Evolutionary conservation across 345 rosid species (phyloP).

Genomic region (Trapa incisa): DNA sequence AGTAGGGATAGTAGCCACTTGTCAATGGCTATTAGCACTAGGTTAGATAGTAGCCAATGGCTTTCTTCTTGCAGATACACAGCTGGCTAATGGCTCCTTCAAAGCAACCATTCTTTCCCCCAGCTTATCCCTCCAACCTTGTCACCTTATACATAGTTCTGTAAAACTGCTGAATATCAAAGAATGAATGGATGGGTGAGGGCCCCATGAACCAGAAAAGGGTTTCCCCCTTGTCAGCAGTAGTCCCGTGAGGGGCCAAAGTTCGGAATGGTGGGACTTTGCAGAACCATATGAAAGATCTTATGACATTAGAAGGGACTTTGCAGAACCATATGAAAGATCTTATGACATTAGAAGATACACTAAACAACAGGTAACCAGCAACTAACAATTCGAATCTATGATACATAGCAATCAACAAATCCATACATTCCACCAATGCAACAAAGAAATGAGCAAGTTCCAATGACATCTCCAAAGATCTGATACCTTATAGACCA

Average conservation of each 20-base stretch:
- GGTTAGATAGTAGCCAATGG: too few relatives aligned
- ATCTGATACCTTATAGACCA: background rate
- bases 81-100: too few relatives aligned
- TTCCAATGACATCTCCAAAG: background rate
- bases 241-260: background rate
- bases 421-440: background rate
- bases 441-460: background rate
- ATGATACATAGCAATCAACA: slow-evolving; percentile 7
- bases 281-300: background rate
- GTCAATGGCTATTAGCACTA: too few relatives aligned
- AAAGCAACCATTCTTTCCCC: too few relatives aligned
- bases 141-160: too few relatives aligned
- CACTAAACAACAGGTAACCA: background rate
- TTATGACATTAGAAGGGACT: background rate
- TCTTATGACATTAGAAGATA: background rate
- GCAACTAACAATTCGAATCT: slow-evolving; percentile 1
- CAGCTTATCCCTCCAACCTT: too few relatives aligned
- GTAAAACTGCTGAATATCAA: too few relatives aligned
- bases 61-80: too few relatives aligned
- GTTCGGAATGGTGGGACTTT: background rate
- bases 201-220: too few relatives aligned
- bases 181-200: too few relatives aligned
- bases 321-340: background rate
- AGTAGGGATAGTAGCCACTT: too few relatives aligned
- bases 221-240: too few relatives aligned